Conservation (phyloP, 768 basidiomycete genomes). For the Kwoniella europaea region DNA sequence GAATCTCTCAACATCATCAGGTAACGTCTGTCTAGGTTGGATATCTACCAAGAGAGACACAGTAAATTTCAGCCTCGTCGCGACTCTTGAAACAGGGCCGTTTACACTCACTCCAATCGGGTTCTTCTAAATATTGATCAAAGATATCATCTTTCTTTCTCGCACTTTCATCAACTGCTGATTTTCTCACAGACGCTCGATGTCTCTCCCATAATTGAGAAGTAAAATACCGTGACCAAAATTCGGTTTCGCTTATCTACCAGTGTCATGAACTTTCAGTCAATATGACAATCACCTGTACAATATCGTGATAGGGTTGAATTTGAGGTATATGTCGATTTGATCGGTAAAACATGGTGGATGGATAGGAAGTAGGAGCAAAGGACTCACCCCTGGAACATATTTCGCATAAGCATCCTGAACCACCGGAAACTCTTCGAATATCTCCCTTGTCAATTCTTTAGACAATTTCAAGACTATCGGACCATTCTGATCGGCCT, state of each 20-base stretch:
- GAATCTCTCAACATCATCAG: conserved; percentile 68
- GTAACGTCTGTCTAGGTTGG: conserved; percentile 34
- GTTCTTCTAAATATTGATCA: conserved; percentile 92
- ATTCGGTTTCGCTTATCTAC: conserved; percentile 85
- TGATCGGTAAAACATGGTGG: no score
- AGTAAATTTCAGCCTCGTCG: neutral
- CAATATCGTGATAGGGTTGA: no score
- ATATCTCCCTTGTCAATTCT: conserved; percentile 88
- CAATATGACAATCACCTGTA: no score
- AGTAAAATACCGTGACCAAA: conserved; percentile 97
- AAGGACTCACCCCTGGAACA: conserved; percentile 70
- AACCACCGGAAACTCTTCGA: conserved; percentile 96
- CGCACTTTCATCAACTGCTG: conserved; percentile 70
- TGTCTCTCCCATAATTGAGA: conserved; percentile 95
- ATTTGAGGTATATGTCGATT: no score
- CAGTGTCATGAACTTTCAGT: conserved; percentile 13
- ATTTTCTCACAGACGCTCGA: conserved; percentile 86
- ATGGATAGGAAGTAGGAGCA: conserved; percentile 6
- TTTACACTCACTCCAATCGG: conserved; percentile 78
- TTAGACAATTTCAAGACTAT: conserved; percentile 48
- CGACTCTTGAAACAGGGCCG: neutral
- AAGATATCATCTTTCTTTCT: conserved; percentile 92
- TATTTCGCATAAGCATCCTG: conserved; percentile 89
- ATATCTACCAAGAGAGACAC: conserved; percentile 25
- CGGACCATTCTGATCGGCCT: conserved; percentile 71